Evolutionary conservation across 2,329 filamentous ascomycete genomes (phyloP), one percentile per base, ranked within the genome.

Genomic region (Exophiala mesophila): DNA sequence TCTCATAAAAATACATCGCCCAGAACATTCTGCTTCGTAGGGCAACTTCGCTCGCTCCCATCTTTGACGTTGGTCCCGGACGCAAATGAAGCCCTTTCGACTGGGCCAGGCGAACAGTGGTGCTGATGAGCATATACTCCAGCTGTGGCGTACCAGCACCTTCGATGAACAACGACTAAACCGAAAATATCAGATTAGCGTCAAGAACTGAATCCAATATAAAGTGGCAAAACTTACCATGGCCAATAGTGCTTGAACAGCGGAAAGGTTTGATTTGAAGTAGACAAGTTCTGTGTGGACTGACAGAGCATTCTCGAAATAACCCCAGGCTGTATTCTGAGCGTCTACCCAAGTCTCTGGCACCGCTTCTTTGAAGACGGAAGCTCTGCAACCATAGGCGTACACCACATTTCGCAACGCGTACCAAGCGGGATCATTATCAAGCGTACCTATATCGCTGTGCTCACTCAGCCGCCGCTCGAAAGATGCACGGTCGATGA

Each of bases 401-500:
- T 31, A 31, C n/a, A 31, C 29, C 7, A 31, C 29, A 16, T 31
- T 31, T 12, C 29, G 29, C 13, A 31, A 16, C 17, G 29, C 29
- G n/a, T 31, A 31, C 29, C 29, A 31, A 31, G 29, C 29, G 29
- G 29, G n/a, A 36, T 36, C 31, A 5, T 42, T 33, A 16, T 36
- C 39, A 10, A 12, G 29, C 6, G 8, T 28, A 28, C 13, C 20
- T 13, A n/a, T 30, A 7, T 30, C 16, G 13, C 29, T 17, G n/a
- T 39, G 36, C 16, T 17, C 15, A 13, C 13, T 13, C 6, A 39
- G 36, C 15, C 36, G 36, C 2, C 24, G 17, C 19, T 31, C 18
- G 16, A 39, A 39, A 17, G 17, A 26, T 9, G 5, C 18, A n/a
- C 17, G 23, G 36, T 39, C 12, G 12, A 39, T 28, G 6, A 30